Conservation (phyloP, 208 protist species). For the Angomonas ambiguus region DNA sequence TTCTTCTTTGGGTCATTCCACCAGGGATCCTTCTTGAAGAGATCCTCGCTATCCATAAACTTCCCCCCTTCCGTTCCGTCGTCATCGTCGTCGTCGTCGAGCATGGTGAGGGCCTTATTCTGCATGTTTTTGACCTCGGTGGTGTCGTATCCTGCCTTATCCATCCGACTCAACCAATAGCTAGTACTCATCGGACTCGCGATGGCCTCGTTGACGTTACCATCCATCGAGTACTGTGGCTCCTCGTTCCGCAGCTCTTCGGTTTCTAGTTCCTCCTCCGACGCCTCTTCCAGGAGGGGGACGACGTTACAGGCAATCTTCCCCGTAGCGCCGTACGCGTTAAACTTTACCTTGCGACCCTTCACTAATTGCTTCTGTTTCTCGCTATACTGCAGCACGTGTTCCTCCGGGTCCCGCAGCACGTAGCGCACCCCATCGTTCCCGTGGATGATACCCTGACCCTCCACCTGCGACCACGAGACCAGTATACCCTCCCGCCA, state of each 20-base stretch:
- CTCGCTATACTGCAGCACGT: constrained; percentile 56
- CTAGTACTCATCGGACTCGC: constrained; percentile 80
- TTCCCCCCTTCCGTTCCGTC: constrained; percentile 45
- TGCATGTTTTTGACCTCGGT: constrained; percentile 75
- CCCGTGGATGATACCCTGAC: constrained; percentile 80
- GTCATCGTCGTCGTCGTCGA: constrained; percentile 56
- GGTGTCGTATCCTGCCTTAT: constrained; percentile 76
- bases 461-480: constrained; percentile 67
- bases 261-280: constrained; percentile 41
- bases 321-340: constrained; percentile 51
- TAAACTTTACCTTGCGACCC: constrained; percentile 72
- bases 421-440: constrained; percentile 70
- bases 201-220: constrained; percentile 75
- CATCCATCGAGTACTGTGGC: constrained; percentile 45
- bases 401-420: constrained; percentile 66
- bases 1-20: constrained; percentile 86
- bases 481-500: constrained; percentile 67
- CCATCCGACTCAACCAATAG: constrained; percentile 86
- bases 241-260: constrained; percentile 48
- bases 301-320: constrained; percentile 67
- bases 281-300: constrained; percentile 50
- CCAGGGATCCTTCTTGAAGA: constrained; percentile 88
- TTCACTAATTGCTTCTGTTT: constrained; percentile 46
- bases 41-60: constrained; percentile 76
- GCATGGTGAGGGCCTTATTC: constrained; percentile 57